Evolutionary conservation across 768 basidiomycete species (phyloP).

Genomic region (Xerocomellus dryophilus): DNA sequence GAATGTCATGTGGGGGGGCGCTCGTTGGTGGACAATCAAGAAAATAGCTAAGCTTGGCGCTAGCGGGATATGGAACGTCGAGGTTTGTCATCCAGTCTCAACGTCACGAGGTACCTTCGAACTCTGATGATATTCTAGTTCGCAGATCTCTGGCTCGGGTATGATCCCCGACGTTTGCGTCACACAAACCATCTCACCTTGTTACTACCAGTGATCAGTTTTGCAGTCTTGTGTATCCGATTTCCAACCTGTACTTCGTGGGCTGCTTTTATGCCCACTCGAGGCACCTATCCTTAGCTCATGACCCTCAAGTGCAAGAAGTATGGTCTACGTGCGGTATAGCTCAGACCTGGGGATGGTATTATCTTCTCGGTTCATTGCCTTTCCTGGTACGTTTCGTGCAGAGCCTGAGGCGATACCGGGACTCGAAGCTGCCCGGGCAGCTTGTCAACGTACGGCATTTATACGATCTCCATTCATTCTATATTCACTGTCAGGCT

Average conservation of each 20-base stretch:
- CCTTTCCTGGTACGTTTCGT: conserved; percentile 77
- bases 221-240: conserved; percentile 72
- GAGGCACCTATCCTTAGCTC: conserved; percentile 3
- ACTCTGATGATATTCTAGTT: conserved; percentile 45
- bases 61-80: conserved; percentile 73
- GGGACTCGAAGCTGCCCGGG: conserved; percentile 66
- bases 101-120: background rate
- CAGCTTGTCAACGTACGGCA: conserved; percentile 83
- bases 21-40: conserved; percentile 77
- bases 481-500: background rate
- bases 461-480: background rate
- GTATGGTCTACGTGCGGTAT: conserved; percentile 44
- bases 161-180: conserved; percentile 17
- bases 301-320: conserved; percentile 38
- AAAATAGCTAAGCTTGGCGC: conserved; percentile 59
- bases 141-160: conserved; percentile 90
- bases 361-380: conserved; percentile 56
- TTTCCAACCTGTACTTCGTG: conserved; percentile 71
- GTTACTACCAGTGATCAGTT: conserved; percentile 62
- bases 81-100: conserved; percentile 43
- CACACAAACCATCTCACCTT: conserved; percentile 5
- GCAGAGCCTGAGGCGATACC: conserved; percentile 86
- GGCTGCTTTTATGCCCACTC: conserved; percentile 61
- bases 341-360: conserved; percentile 55
- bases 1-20: conserved; percentile 36